Percentiles rank a stretch among this genome's conserved stretches.
These are phyloP conservation scores for Fusarium duplospermum DNA, from an alignment of 2,329 filamentous ascomycete genomes.

Conservation along the genomic window DNA sequence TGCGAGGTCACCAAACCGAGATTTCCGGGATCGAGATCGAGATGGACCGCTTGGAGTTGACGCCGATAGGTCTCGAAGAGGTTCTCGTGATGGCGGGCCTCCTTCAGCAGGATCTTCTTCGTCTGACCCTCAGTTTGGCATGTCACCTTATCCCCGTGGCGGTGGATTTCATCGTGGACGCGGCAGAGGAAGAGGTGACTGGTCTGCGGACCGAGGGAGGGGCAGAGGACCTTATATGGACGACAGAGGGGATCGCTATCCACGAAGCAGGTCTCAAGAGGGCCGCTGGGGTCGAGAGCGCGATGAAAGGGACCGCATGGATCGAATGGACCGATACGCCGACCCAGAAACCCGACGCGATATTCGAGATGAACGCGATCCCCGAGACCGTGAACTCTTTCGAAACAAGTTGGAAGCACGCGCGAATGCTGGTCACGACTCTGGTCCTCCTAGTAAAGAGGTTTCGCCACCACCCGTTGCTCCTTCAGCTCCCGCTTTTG, in stretches of 20 bases:
- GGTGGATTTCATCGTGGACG: constrained; percentile 68
- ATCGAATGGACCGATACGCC: constrained; percentile 56
- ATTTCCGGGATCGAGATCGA: constrained; percentile 70
- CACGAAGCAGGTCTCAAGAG: constrained; percentile 74
- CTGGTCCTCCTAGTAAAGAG: constrained; percentile 59
- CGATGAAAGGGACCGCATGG: constrained; percentile 64
- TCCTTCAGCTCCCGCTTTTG: constrained; percentile 69
- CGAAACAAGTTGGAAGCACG: constrained; percentile 64
- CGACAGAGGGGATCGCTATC: constrained; percentile 71
- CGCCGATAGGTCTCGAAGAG: constrained; percentile 73
- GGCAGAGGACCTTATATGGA: constrained; percentile 68
- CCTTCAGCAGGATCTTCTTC: constrained; percentile 77
- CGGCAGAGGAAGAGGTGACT: constrained; percentile 58
- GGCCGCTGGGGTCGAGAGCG: constrained; percentile 68
- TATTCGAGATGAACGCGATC: constrained; percentile 61
- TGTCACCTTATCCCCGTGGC: constrained; percentile 64
- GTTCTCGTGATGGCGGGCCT: constrained; percentile 76
- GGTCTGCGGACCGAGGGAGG: constrained; percentile 60
- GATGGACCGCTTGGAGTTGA: constrained; percentile 73
- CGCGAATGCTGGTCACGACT: constrained; percentile 60
- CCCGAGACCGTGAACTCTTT: constrained; percentile 58
- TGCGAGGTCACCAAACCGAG: constrained; percentile 74
- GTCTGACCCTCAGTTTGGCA: constrained; percentile 72
- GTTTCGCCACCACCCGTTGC: constrained; percentile 68
- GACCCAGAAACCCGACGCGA: constrained; percentile 57